phyloP scores from a whole-genome alignment of 2,329 filamentous ascomycete species.

The Trichophyton rubrum region DNA sequence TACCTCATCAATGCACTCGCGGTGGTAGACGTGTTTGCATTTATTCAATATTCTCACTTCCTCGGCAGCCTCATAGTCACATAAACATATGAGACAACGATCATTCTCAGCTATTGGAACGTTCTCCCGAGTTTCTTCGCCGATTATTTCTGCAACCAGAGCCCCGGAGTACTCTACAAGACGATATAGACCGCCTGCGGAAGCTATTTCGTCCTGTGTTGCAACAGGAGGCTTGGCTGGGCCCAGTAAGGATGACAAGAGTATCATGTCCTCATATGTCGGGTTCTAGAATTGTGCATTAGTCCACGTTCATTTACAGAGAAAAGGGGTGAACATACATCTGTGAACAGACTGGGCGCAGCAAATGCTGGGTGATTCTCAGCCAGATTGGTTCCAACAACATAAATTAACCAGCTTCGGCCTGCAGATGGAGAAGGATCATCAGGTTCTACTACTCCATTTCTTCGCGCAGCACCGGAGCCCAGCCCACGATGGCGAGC shows the following conservation, averaged over 20 bases:
- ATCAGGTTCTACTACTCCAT: slow-evolving; percentile 52
- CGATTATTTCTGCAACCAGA: slow-evolving; percentile 37
- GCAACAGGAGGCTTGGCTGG: slow-evolving; percentile 58
- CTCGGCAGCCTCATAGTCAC: slow-evolving; percentile 51
- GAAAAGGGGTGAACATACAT: slow-evolving; percentile 35
- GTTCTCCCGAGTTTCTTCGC: slow-evolving; percentile 23
- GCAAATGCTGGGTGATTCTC: slow-evolving; percentile 59
- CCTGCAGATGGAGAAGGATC: slow-evolving; percentile 38
- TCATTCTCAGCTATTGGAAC: slow-evolving; percentile 36
- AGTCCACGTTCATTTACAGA: neutral
- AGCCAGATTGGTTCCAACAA: slow-evolving; percentile 56
- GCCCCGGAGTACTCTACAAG: slow-evolving; percentile 35
- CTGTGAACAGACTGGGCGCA: slow-evolving; percentile 57
- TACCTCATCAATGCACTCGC: slow-evolving; percentile 58
- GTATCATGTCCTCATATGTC: slow-evolving; percentile 60
- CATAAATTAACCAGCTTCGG: slow-evolving; percentile 60
- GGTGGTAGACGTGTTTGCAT: slow-evolving; percentile 56
- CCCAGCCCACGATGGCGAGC: slow-evolving; percentile 44
- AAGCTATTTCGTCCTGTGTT: slow-evolving; percentile 49
- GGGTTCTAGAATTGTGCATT: slow-evolving; percentile 34
- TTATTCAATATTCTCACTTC: slow-evolving; percentile 49
- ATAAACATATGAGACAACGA: slow-evolving; percentile 54
- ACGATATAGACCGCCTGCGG: slow-evolving; percentile 48
- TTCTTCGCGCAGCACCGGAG: slow-evolving; percentile 49
- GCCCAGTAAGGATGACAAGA: slow-evolving; percentile 53